Evolutionary conservation across 495 filamentous ascomycete genomes (phyloP).

Genomic region (Aspergillus conjunctus): DNA sequence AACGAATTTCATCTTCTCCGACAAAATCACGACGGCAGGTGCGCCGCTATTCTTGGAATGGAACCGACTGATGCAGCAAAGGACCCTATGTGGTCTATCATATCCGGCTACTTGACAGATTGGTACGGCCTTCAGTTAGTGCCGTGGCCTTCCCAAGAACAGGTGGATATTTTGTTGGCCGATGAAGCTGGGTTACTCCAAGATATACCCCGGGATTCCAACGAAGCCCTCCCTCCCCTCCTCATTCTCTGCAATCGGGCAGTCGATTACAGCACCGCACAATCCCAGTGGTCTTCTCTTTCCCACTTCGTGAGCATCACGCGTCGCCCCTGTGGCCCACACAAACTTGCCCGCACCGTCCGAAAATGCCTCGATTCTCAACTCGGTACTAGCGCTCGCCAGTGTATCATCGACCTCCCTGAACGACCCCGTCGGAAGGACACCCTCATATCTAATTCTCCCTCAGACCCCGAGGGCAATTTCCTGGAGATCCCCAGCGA

Average conservation of each 20-base stretch:
- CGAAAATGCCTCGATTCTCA: slow-evolving; percentile 35
- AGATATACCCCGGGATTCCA: slow-evolving; percentile 19
- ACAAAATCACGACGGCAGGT: slow-evolving; percentile 29
- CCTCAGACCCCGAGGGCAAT: neutral
- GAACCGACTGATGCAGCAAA: slow-evolving; percentile 23
- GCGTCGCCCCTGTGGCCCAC: slow-evolving; percentile 60
- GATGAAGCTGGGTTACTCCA: slow-evolving; percentile 39
- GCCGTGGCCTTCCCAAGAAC: slow-evolving; percentile 32
- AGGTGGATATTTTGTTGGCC: slow-evolving; percentile 45
- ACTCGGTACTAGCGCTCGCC: slow-evolving; percentile 16
- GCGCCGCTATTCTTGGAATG: slow-evolving; percentile 38
- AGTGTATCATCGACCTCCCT: slow-evolving; percentile 22
- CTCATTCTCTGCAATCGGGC: slow-evolving; percentile 42
- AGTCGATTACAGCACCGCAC: slow-evolving; percentile 33
- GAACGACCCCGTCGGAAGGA: slow-evolving; percentile 12
- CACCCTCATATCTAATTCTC: neutral
- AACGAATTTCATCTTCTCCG: slow-evolving; percentile 33
- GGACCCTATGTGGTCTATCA: slow-evolving; percentile 26
- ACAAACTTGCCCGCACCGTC: slow-evolving; percentile 63
- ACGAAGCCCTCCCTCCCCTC: slow-evolving; percentile 32
- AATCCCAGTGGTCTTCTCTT: slow-evolving; percentile 35
- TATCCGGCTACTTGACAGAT: slow-evolving; percentile 39
- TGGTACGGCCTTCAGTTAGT: slow-evolving; percentile 51
- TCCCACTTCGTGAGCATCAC: slow-evolving; percentile 46
- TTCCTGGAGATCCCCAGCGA: slow-evolving; percentile 13